Conservation (phyloP, 345 rosid genomes). For the Abelmoschus esculentus region DNA sequence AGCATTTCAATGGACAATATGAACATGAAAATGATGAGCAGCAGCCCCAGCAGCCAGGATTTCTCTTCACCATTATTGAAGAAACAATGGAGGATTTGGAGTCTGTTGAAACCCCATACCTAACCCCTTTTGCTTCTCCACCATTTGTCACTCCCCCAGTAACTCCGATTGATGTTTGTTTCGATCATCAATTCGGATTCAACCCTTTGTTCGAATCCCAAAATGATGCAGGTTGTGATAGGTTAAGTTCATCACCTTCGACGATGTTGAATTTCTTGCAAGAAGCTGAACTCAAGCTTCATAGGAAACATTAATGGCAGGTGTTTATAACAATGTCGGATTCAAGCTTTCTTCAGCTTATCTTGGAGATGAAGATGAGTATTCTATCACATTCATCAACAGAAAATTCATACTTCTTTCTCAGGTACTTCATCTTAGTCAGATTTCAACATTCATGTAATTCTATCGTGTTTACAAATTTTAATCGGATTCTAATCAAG, state of each 20-base stretch:
- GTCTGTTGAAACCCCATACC: conserved; percentile 75
- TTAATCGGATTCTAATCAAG: neutral
- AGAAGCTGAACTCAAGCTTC: conserved; percentile 84
- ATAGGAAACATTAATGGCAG: conserved; percentile 35
- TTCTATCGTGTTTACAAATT: neutral
- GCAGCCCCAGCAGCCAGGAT: conserved; percentile 53
- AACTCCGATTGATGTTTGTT: conserved; percentile 47
- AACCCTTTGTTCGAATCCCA: conserved; percentile 51
- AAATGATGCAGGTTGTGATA: conserved; percentile 67
- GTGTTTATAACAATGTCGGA: neutral
- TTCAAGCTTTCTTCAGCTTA: conserved; percentile 17
- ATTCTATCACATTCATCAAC: conserved; percentile 30
- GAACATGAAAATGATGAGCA: conserved; percentile 47
- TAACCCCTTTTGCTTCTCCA: conserved; percentile 89
- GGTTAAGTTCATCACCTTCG: conserved; percentile 61
- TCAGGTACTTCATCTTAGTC: conserved; percentile 19
- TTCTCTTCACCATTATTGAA: conserved; percentile 78
- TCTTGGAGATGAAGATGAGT: conserved; percentile 37
- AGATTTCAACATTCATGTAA: neutral
- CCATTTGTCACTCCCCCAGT: conserved; percentile 79
- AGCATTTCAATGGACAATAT: conserved; percentile 23
- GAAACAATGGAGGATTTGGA: conserved; percentile 91
- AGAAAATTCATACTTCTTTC: conserved; percentile 12
- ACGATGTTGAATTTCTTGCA: conserved; percentile 85
- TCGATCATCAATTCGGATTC: conserved; percentile 34